Evolutionary conservation across 495 filamentous ascomycete species (phyloP).

Genomic region (Opeltia flavorubescens): DNA sequence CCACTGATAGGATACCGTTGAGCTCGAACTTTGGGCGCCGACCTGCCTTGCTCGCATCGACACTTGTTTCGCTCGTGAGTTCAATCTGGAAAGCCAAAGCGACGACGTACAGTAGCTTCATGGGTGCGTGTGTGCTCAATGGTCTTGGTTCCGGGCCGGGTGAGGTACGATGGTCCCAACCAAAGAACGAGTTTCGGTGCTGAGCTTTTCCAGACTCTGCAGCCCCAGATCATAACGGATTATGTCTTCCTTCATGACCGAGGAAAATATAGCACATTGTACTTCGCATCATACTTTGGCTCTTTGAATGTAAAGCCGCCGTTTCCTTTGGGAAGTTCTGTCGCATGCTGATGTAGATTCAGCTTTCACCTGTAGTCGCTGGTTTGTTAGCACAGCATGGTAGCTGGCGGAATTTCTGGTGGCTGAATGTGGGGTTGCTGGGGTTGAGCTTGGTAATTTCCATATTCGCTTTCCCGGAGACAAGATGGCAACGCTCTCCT

Average conservation of each 20-base stretch:
- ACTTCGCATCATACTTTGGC: constrained; percentile 42
- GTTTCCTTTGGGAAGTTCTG: neutral
- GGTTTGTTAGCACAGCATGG: constrained; percentile 33
- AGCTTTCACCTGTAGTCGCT: constrained; percentile 34
- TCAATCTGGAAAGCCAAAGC: constrained; percentile 44
- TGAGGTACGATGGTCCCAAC: no score
- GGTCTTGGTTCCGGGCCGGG: constrained; percentile 42
- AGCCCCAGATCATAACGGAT: constrained; percentile 49
- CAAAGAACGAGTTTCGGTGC: no score
- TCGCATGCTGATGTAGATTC: no score
- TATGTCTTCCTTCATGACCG: constrained; percentile 55
- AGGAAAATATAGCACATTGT: constrained; percentile 50
- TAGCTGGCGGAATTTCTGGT: constrained; percentile 40
- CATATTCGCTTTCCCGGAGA: constrained; percentile 41
- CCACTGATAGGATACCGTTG: constrained; percentile 33
- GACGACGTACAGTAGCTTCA: constrained; percentile 38
- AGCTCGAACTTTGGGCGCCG: constrained; percentile 41
- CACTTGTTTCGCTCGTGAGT: constrained; percentile 36
- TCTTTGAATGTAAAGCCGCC: constrained; percentile 24
- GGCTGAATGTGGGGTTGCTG: constrained; percentile 30
- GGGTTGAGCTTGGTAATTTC: constrained; percentile 27
- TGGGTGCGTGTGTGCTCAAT: constrained; percentile 45
- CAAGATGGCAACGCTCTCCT: constrained; percentile 38
- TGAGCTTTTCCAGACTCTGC: constrained; percentile 46
- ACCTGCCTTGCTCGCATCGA: constrained; percentile 39